Evolutionary conservation across 768 basidiomycete species (phyloP).

Genomic region (Calvatia gigantea): DNA sequence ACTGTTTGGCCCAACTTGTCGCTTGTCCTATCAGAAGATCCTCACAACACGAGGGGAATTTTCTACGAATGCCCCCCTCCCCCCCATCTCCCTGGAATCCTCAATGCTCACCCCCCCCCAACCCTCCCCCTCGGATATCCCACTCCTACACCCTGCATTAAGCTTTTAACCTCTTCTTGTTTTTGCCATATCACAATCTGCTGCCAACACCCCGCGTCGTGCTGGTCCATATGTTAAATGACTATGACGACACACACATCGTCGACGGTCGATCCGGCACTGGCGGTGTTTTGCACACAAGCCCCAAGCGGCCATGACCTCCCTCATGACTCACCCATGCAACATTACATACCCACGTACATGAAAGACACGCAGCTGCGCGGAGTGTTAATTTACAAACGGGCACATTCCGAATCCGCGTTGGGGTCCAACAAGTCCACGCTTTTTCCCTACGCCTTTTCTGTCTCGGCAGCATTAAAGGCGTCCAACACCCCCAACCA

Average conservation of each 20-base stretch:
- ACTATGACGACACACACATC: not conserved
- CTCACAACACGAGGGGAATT: not conserved
- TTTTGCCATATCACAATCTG: not conserved
- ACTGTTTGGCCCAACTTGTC: not conserved
- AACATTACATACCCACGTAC: not conserved
- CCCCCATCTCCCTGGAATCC: not conserved
- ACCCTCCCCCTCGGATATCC: not conserved
- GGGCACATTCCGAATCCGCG: conserved; percentile 3
- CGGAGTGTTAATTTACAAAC: not conserved
- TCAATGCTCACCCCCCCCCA: not conserved
- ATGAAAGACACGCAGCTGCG: not conserved
- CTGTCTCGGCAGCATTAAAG: no score
- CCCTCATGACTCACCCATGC: not conserved
- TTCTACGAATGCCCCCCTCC: not conserved
- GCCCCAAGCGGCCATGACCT: not conserved
- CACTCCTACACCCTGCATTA: not conserved
- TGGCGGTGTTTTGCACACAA: not conserved
- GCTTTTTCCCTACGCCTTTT: no score
- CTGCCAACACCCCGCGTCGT: no score
- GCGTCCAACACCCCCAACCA: no score
- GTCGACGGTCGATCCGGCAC: conserved; percentile 3
- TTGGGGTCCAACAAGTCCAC: no score
- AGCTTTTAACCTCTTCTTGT: conserved; percentile 1
- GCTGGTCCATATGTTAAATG: not conserved
- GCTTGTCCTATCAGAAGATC: not conserved